Conservation (phyloP, 495 filamentous ascomycete species). For the Immersiella caudata region DNA sequence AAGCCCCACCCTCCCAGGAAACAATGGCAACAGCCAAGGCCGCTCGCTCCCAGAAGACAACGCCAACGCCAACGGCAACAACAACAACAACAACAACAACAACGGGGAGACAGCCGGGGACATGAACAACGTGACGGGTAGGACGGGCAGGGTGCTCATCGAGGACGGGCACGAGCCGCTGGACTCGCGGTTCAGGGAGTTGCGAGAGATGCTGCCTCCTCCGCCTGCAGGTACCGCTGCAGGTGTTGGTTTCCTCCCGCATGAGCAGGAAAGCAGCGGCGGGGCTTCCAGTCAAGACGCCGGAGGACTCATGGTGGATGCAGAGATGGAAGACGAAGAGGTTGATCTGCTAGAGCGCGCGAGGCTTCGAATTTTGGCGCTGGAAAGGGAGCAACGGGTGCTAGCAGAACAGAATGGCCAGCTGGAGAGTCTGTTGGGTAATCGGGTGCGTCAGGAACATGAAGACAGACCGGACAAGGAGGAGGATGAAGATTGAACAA, state of each 20-base stretch:
- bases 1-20: slow-evolving; percentile 1
- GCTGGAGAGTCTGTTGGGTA: slow-evolving; percentile 9
- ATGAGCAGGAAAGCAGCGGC: slow-evolving; percentile 1
- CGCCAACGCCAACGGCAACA: slow-evolving; percentile 5
- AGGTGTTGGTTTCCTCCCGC: background rate
- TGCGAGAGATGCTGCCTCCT: slow-evolving; percentile 11
- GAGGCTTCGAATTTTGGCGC: slow-evolving; percentile 11
- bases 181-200: slow-evolving; percentile 11
- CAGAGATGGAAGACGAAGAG: slow-evolving; percentile 13
- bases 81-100: slow-evolving; percentile 5
- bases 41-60: slow-evolving; percentile 10
- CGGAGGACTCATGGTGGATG: slow-evolving; percentile 2
- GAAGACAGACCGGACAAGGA: slow-evolving; percentile 8
- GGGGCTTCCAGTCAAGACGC: slow-evolving; percentile 3
- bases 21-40: slow-evolving; percentile 9
- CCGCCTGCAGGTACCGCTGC: slow-evolving; percentile 3
- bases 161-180: slow-evolving; percentile 11
- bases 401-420: slow-evolving; percentile 12
- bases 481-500: slow-evolving; percentile 10
- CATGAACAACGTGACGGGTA: slow-evolving; percentile 8
- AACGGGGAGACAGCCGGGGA: slow-evolving; percentile 9
- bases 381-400: slow-evolving; percentile 11
- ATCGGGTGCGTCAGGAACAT: slow-evolving; percentile 11
- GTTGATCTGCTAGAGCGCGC: slow-evolving; percentile 10
- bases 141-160: slow-evolving; percentile 9